Conservation (phyloP, 768 basidiomycete genomes). For the Ramaria sp. region DNA sequence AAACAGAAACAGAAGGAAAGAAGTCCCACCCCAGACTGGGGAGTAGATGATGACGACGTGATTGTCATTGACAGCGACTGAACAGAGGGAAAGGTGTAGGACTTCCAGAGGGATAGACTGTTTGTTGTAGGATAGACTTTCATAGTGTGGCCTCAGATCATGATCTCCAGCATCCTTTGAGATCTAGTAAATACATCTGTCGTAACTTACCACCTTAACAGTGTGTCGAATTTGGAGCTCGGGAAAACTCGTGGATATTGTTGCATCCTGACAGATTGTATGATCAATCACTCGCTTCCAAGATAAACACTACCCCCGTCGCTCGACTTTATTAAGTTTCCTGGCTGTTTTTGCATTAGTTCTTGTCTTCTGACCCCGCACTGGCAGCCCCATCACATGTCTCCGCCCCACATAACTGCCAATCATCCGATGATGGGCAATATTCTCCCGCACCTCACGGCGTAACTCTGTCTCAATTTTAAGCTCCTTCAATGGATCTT, state of each 20-base stretch:
- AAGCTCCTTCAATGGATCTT: constrained; percentile 61
- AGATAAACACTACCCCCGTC: constrained; percentile 28
- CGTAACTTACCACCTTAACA: too few relatives aligned
- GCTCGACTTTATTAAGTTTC: constrained; percentile 80
- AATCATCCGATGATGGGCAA: constrained; percentile 86
- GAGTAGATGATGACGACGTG: constrained; percentile 67
- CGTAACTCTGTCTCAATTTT: constrained; percentile 84
- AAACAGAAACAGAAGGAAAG: constrained; percentile 32
- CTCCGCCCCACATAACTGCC: constrained; percentile 89
- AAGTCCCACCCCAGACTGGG: constrained; percentile 73
- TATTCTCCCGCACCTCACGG: constrained; percentile 78
- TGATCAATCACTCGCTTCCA: not conserved
- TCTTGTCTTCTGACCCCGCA: constrained; percentile 89
- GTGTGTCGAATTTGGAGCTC: too few relatives aligned
- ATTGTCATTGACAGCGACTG: constrained; percentile 81
- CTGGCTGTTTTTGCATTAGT: constrained; percentile 84
- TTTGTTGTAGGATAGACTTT: too few relatives aligned
- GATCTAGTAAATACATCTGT: too few relatives aligned
- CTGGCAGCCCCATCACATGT: constrained; percentile 89
- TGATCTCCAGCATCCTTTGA: too few relatives aligned
- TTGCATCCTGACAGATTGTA: too few relatives aligned
- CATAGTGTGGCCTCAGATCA: too few relatives aligned
- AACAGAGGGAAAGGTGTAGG: not conserved
- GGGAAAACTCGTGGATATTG: too few relatives aligned
- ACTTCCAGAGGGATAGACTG: too few relatives aligned